Evolutionary conservation across 176 grass and related monocot genomes (phyloP), one percentile per base, ranked within the genome.

Genomic region (Phragmites australis): DNA sequence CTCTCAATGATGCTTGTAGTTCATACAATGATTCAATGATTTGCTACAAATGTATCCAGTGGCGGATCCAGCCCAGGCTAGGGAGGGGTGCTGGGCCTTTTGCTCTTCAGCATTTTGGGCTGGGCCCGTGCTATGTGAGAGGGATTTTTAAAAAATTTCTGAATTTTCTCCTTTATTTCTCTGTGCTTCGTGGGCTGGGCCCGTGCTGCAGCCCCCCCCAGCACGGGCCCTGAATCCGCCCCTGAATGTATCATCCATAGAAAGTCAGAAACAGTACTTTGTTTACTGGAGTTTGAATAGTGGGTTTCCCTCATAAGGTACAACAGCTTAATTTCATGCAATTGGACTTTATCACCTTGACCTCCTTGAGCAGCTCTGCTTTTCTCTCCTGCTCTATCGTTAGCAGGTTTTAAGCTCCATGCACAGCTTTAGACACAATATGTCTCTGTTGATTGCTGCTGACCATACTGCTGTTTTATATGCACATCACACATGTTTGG

Each of bases 261-360:
- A 70, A 70, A 61, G 65, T 61, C 39, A 23, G 68, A 68, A 75
- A 87, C 19, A 69, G 4, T 53, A 25, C 60, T 11, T 81, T 69
- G 21, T 61, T 77, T 77, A 17, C 15, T 37, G 21, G 45, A 56
- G 37, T 10, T 44, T 6, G 45, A 78, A 63, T 31, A 48, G 17
- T 63, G 10, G 61, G 2, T 22, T 77, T 77, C 21, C 21, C 43
- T 62, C 34, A 69, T 25, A 69, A 50, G 32, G 51, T 21, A 23
- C 31, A 76, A 34, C 25, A 76, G 8, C 63, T 76, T 81, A 37
- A 25, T 56, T 69, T 39, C 32, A 21, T 76, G 71, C 53, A 61
- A 42, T 69, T 52, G 44, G 45, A 27, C 45, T 51, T 82, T n/a
- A 82, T 52, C 3, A 27, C 42, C 5, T 37, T 37, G 62, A 40